Evolutionary conservation across 306 rosid genomes (phyloP).

Genomic region (Dryas alaskensis): DNA sequence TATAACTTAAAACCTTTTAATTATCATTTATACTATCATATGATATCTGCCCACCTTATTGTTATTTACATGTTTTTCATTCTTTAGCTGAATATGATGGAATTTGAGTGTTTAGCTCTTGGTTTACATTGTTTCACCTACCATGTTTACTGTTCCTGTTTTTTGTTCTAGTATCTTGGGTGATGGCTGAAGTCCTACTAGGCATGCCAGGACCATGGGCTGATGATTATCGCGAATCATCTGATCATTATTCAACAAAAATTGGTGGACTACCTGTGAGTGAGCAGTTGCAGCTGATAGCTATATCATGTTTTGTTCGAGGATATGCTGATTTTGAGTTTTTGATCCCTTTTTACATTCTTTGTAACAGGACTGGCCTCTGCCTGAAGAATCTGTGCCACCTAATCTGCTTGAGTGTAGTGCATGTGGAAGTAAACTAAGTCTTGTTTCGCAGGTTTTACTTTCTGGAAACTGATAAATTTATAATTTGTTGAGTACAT

Average conservation of each 20-base stretch:
- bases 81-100: neutral
- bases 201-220: conserved; percentile 96
- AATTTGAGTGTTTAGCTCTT: neutral
- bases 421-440: conserved; percentile 49
- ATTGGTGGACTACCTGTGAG: conserved; percentile 89
- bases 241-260: conserved; percentile 76
- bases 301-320: neutral
- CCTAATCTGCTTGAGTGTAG: conserved; percentile 50
- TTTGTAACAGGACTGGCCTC: conserved; percentile 65
- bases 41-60: neutral
- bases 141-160: neutral
- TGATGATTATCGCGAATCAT: conserved; percentile 39
- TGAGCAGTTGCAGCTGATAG: conserved; percentile 27
- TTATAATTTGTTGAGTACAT: neutral
- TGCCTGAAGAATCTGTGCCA: conserved; percentile 36
- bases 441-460: conserved; percentile 62
- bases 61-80: neutral
- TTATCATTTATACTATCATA: neutral
- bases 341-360: neutral
- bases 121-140: neutral
- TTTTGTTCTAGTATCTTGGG: conserved; percentile 3
- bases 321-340: neutral
- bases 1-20: neutral
- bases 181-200: conserved; percentile 45
- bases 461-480: neutral